These are phyloP conservation scores for Pholiota microspora DNA, from an alignment of 768 basidiomycete species.

Conservation along the genomic window DNA sequence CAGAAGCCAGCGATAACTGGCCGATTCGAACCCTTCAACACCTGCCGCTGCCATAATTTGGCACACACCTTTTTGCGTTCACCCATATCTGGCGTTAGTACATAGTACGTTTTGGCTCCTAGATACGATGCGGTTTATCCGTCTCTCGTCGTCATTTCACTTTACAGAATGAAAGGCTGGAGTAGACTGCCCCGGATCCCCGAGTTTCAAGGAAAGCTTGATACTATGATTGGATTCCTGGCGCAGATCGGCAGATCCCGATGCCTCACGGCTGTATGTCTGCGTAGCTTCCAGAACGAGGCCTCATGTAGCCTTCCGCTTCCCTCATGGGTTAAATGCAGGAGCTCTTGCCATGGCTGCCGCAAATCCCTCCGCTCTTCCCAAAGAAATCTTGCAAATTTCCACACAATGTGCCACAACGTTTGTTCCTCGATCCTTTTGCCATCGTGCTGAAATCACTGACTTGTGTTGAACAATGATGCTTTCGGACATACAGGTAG, in stretches of 20 bases:
- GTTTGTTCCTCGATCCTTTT: conserved; percentile 36
- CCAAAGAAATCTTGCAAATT: conserved; percentile 19
- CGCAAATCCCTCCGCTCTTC: conserved; percentile 19
- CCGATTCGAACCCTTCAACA: background rate
- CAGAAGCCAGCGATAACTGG: background rate
- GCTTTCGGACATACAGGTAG: conserved; percentile 42
- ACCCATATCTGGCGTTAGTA: background rate
- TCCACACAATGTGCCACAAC: conserved; percentile 66
- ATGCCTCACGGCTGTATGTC: conserved; percentile 36
- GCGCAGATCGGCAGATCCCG: conserved; percentile 34
- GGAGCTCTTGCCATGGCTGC: conserved; percentile 16
- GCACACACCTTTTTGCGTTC: conserved; percentile 4
- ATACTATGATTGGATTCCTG: conserved; percentile 19
- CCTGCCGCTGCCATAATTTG: background rate
- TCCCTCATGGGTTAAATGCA: conserved; percentile 24
- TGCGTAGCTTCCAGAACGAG: conserved; percentile 37
- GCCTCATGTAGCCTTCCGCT: conserved; percentile 33
- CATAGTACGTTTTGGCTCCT: conserved; percentile 1
- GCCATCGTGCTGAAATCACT: conserved; percentile 8
- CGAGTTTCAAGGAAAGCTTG: conserved; percentile 19
- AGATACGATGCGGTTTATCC: conserved; percentile 1
- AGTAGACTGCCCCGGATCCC: conserved; percentile 4
- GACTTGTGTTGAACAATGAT: background rate
- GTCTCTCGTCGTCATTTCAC: background rate
- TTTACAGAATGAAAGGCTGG: background rate